Conservation (phyloP, 2,329 filamentous ascomycete species). For the Capronia coronata region DNA sequence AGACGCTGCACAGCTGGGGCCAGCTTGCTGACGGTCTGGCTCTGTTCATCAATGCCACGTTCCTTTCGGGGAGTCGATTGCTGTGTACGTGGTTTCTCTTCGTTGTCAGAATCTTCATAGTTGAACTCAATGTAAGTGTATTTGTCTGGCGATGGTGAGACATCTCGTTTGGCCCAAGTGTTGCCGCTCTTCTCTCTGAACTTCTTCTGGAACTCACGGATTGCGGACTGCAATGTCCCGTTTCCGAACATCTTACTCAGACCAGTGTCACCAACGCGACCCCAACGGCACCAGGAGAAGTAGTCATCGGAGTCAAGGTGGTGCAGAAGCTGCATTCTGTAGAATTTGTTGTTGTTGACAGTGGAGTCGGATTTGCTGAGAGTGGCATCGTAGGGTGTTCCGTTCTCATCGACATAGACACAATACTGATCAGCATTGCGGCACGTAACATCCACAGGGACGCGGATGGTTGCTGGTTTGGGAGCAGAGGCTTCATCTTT, state of each 20-base stretch:
- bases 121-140: conserved; percentile 76
- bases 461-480: conserved; percentile 38
- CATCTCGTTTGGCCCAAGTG: conserved; percentile 44
- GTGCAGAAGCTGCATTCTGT: conserved; percentile 56
- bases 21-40: conserved; percentile 48
- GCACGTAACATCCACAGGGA: conserved; percentile 47
- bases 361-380: conserved; percentile 69
- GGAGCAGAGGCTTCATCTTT: conserved; percentile 13
- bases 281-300: conserved; percentile 71
- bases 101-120: conserved; percentile 65
- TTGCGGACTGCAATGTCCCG: conserved; percentile 37
- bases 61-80: conserved; percentile 26
- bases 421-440: conserved; percentile 36
- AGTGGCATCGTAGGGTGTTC: conserved; percentile 69
- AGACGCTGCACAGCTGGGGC: conserved; percentile 57
- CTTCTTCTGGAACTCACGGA: conserved; percentile 47
- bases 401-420: conserved; percentile 61
- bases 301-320: conserved; percentile 28
- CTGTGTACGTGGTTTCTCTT: conserved; percentile 31
- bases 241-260: conserved; percentile 39
- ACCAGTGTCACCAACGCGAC: conserved; percentile 59
- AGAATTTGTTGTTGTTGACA: conserved; percentile 48
- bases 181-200: conserved; percentile 53
- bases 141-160: conserved; percentile 51
- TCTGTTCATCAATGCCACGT: conserved; percentile 21